A percentile compares a stretch with the other conserved stretches of the same genome.
phyloP scores from a whole-genome alignment of 2,329 filamentous ascomycete genomes.

The Aureobasidium sp. region DNA sequence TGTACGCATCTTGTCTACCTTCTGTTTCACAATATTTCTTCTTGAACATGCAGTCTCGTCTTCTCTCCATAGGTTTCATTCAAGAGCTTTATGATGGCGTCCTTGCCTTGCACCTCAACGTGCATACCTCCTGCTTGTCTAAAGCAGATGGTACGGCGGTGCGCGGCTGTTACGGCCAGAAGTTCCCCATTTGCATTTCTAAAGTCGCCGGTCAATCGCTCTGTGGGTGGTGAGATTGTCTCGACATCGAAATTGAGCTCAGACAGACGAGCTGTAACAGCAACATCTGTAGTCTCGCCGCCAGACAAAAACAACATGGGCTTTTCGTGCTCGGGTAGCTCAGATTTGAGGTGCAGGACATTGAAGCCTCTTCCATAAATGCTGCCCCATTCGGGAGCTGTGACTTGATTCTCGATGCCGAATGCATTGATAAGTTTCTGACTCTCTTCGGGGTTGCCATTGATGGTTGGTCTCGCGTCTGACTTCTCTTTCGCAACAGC shows the following conservation, averaged over 20 bases:
- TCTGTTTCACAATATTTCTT: neutral
- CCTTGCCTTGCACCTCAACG: slow-evolving; percentile 26
- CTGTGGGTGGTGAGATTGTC: slow-evolving; percentile 2
- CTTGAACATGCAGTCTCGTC: neutral
- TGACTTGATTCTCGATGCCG: slow-evolving; percentile 69
- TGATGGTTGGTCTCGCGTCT: slow-evolving; percentile 57
- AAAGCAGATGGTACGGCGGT: slow-evolving; percentile 24
- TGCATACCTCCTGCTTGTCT: slow-evolving; percentile 31
- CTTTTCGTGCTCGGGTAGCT: slow-evolving; percentile 24
- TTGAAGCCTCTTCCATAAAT: slow-evolving; percentile 79
- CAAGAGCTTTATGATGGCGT: slow-evolving; percentile 22
- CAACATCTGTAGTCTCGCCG: slow-evolving; percentile 26
- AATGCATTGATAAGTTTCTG: slow-evolving; percentile 70
- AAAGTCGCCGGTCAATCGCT: slow-evolving; percentile 17
- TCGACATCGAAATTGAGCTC: slow-evolving; percentile 22
- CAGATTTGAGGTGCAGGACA: slow-evolving; percentile 56
- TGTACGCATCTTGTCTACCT: too few relatives aligned
- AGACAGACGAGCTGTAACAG: slow-evolving; percentile 29
- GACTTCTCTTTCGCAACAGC: slow-evolving; percentile 61
- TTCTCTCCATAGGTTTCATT: neutral
- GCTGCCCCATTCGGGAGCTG: slow-evolving; percentile 65
- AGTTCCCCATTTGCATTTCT: slow-evolving; percentile 14
- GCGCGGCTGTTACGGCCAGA: neutral
- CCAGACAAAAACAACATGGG: slow-evolving; percentile 35
- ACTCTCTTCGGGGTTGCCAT: slow-evolving; percentile 60